Evolutionary conservation across 2,329 filamentous ascomycete genomes (phyloP).

Genomic region (Aspergillus sp.): DNA sequence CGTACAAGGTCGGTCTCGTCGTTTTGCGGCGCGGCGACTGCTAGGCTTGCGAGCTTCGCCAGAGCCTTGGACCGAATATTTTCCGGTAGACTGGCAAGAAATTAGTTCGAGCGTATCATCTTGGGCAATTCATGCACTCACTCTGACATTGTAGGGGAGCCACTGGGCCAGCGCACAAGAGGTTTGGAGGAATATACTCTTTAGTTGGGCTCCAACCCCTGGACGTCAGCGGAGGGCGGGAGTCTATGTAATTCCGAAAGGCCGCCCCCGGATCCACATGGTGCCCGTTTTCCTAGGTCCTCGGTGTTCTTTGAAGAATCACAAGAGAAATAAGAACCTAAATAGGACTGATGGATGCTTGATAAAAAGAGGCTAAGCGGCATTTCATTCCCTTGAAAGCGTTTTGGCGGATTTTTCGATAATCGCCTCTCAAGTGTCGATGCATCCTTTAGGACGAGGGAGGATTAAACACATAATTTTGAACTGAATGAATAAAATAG

Average conservation of each 20-base stretch:
- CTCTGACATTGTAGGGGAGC: not conserved
- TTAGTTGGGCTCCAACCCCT: not conserved
- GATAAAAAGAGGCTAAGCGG: too few species aligned
- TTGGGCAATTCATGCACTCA: not conserved
- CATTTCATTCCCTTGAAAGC: too few species aligned
- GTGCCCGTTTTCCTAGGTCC: constrained; percentile 1
- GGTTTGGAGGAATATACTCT: not conserved
- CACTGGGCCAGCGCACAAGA: too few species aligned
- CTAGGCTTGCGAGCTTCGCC: constrained; percentile 43
- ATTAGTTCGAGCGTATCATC: constrained; percentile 5
- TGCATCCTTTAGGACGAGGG: too few species aligned
- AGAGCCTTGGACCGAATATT: constrained; percentile 42
- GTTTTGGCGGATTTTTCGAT: too few species aligned
- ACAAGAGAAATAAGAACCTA: too few species aligned
- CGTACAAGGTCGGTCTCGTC: constrained; percentile 35
- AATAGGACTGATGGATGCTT: too few species aligned
- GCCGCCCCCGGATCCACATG: not conserved
- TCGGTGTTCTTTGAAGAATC: not conserved
- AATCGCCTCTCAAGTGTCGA: too few species aligned
- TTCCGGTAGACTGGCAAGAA: constrained; percentile 26
- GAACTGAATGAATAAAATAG: too few species aligned
- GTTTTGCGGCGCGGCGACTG: constrained; percentile 30
- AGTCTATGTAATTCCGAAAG: not conserved
- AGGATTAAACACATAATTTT: too few species aligned
- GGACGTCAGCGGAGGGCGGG: not conserved